phyloP scores from a whole-genome alignment of 208 protist species.

The Angomonas desouzai region DNA sequence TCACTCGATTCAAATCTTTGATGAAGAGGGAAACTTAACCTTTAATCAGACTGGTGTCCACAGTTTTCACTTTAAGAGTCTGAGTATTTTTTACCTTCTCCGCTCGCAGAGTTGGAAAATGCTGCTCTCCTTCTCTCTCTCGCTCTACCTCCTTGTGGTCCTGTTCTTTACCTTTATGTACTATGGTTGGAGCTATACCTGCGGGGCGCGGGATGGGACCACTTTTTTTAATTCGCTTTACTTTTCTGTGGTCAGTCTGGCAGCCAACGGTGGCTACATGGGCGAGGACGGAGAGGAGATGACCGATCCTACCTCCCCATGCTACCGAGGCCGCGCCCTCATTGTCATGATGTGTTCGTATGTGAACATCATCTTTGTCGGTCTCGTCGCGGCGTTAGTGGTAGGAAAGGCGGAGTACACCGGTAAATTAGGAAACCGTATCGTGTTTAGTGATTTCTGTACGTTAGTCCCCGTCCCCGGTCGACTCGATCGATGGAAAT shows the following conservation, averaged over 20 bases:
- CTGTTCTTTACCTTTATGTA: slow-evolving; percentile 46
- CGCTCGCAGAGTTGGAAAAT: slow-evolving; percentile 51
- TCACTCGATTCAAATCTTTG: slow-evolving; percentile 58
- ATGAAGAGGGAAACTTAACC: slow-evolving; percentile 57
- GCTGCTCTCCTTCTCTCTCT: slow-evolving; percentile 53
- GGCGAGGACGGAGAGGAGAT: slow-evolving; percentile 67
- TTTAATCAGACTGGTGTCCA: slow-evolving; percentile 57
- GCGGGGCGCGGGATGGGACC: slow-evolving; percentile 35
- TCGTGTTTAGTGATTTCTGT: slow-evolving; percentile 83
- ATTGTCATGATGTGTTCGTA: slow-evolving; percentile 79
- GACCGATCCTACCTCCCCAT: slow-evolving; percentile 46
- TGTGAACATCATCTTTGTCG: slow-evolving; percentile 82
- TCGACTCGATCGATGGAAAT: slow-evolving; percentile 37
- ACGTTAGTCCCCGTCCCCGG: slow-evolving; percentile 47
- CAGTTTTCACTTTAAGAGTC: slow-evolving; percentile 58
- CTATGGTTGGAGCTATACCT: slow-evolving; percentile 48
- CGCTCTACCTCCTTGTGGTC: slow-evolving; percentile 63
- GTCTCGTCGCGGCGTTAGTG: slow-evolving; percentile 74
- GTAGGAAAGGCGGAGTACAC: slow-evolving; percentile 80
- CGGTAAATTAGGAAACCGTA: slow-evolving; percentile 54
- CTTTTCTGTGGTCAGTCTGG: slow-evolving; percentile 79
- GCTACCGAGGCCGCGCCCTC: slow-evolving; percentile 65
- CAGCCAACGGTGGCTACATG: slow-evolving; percentile 83
- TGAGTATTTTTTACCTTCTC: slow-evolving; percentile 65
- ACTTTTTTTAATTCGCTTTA: slow-evolving; percentile 54